phyloP scores from a whole-genome alignment of 805 yeast genomes.

The Metschnikowia peoriensis region DNA sequence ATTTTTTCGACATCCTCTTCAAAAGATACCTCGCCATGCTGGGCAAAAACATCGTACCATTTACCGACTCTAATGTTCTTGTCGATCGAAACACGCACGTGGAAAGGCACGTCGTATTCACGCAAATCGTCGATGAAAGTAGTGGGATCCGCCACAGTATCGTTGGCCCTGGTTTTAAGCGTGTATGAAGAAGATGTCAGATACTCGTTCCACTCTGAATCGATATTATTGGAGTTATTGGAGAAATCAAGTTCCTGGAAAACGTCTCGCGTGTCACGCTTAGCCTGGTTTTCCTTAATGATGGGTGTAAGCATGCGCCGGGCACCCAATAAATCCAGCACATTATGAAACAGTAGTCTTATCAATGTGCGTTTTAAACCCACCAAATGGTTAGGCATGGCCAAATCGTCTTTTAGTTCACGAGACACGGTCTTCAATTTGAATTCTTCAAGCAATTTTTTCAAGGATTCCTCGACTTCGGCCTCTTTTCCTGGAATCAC shows the following conservation, averaged over 20 bases:
- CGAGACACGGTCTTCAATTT: slow-evolving; percentile 53
- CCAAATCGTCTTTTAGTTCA: slow-evolving; percentile 73
- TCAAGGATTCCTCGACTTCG: slow-evolving; percentile 83
- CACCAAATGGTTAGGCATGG: slow-evolving; percentile 79
- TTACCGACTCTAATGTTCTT: slow-evolving; percentile 84
- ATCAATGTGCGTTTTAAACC: slow-evolving; percentile 69
- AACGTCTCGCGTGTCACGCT: slow-evolving; percentile 61
- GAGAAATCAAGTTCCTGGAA: slow-evolving; percentile 56
- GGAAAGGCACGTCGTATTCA: slow-evolving; percentile 96
- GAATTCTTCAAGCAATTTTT: slow-evolving; percentile 61
- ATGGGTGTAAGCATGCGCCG: slow-evolving; percentile 69
- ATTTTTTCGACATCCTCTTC: slow-evolving; percentile 68
- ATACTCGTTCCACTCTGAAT: slow-evolving; percentile 5
- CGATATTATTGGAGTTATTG: slow-evolving; percentile 19
- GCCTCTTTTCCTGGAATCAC: slow-evolving; percentile 59
- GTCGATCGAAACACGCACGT: slow-evolving; percentile 95
- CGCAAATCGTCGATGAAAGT: slow-evolving; percentile 74
- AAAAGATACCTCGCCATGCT: slow-evolving; percentile 52
- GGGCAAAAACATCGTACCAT: slow-evolving; percentile 83
- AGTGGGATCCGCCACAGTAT: slow-evolving; percentile 48
- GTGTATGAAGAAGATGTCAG: not conserved
- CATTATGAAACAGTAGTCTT: slow-evolving; percentile 70
- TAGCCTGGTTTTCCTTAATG: slow-evolving; percentile 61
- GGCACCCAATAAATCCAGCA: slow-evolving; percentile 71
- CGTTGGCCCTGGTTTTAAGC: slow-evolving; percentile 11